Evolutionary conservation across 495 filamentous ascomycete species (phyloP), one percentile per base, ranked within the genome.

Genomic region (Penicillium bovifimosum): DNA sequence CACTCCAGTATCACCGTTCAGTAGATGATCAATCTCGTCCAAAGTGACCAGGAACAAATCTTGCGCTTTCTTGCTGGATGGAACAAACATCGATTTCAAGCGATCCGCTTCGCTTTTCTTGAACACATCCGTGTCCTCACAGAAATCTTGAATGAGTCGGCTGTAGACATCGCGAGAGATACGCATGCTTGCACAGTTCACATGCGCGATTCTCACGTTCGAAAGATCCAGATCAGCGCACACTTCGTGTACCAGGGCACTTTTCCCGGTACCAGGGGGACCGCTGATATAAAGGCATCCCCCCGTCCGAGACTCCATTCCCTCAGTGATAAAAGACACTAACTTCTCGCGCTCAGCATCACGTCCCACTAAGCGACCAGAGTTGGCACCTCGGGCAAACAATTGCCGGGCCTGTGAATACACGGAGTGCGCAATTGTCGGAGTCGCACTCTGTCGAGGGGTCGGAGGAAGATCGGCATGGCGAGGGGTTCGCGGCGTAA

Each of bases 111-210:
- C 73, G 33, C 73, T 76, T 48, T 80, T 77, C 16, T 79, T 71
- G 36, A 81, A 79, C 17, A 86, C 78, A 43, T 75, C 68, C 47
- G 80, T 73, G 9, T 75, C 71, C 35, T 81, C 80, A 38, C 74
- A 69, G n/a, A 88, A 75, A 48, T 85, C 79, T 54, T 83, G 79
- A 29, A 90, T 63, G 26, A 98, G 72, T 33, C 80, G 89, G 54
- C 78, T 76, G 64, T 90, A 95, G 17, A 97, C 79, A 59, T 95
- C 91, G 51, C 81, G 80, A 6, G 90, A 84, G 48, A 79, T 83
- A 58, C 93, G 92, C 67, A 96, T 86, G 67, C 90, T 93, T 82
- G 96, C 95, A 68, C 93, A 99, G 60, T 99, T 99, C 73, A 99
- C 73, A 63, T 91, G 90, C 2, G 83, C 81, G 36, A 81, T 82